Base-by-base conservation (phyloP, 257 asterid genomes). In the Lithospermum erythrorhizon region DNA sequence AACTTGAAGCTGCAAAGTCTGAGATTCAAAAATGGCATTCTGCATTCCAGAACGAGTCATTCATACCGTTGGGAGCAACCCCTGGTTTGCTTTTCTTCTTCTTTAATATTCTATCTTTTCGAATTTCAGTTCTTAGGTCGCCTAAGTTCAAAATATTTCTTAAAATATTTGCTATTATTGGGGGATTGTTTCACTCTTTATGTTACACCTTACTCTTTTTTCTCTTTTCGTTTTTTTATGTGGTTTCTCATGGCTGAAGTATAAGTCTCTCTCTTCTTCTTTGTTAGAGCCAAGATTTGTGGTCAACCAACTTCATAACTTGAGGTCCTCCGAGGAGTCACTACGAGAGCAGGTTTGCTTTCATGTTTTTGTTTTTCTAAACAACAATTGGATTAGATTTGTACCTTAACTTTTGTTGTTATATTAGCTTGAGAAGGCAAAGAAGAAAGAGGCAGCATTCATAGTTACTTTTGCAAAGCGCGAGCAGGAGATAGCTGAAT, bases 401-500 rank as follows among this genome's bases (percentile, higher is more conserved):
- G 49, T 41, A 11, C 49, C 49, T 41, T 41, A 41, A 11, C 11
- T 41, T 65, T 63, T 56, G 19, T 23, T 56, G 60, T 23, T 3
- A 56, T 56, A 56, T 79, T 73, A 93, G 98, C 83, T 93, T 67
- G 98, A 89, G 65, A 89, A 84, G 70, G 95, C 95, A 41, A 93
- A 84, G 86, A 89, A 86, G 73, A 93, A 89, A 72, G 98, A 93
- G 76, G 96, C 95, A 61, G 98, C 95, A 58, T 87, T 90, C 77
- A 89, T 93, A 62, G 91, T 93, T 65, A 89, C 96, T 45, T 88
- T 93, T 81, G 96, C 95, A 16, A 93, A 93, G 72, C 84, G 98
- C 65, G 98, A 93, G 79, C 98, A 86, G 78, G 98, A 93, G 86
- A 93, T 93, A 76, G 94, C 98, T 71, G 98, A 93, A 68, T 73